Percentiles rank a stretch among this genome's conserved stretches.
Conservation (phyloP, 371 early-diverging fungal genomes). For the Polyrhizophydium stewartii region DNA sequence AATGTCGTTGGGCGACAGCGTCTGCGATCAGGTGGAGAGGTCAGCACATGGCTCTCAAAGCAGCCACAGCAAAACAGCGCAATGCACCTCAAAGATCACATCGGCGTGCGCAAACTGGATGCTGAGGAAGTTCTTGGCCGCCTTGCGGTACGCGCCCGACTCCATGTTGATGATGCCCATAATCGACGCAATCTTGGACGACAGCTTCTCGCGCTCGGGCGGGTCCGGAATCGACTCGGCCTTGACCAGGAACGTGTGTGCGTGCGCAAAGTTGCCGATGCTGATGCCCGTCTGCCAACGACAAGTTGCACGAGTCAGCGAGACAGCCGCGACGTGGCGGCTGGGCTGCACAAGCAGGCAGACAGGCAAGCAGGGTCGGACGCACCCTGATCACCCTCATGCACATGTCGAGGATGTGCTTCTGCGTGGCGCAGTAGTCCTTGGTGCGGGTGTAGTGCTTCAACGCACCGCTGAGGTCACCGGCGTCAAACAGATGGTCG, state of each 20-base stretch:
- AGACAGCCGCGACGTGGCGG: not conserved
- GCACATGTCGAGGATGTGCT: slow-evolving; percentile 75
- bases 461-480: slow-evolving; percentile 63
- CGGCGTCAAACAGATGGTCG: slow-evolving; percentile 65
- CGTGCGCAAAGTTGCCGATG: slow-evolving; percentile 62
- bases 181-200: slow-evolving; percentile 61
- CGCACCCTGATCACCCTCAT: slow-evolving; percentile 72
- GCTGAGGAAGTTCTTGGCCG: slow-evolving; percentile 63
- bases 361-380: not conserved
- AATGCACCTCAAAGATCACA: slow-evolving; percentile 36
- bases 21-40: slow-evolving; percentile 20
- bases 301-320: no score
- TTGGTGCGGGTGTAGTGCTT: slow-evolving; percentile 67
- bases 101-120: slow-evolving; percentile 54
- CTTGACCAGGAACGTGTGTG: slow-evolving; percentile 67
- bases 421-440: slow-evolving; percentile 71
- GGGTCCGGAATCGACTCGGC: slow-evolving; percentile 66
- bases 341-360: not conserved
- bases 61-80: not conserved
- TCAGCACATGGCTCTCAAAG: not conserved
- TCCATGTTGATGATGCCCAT: slow-evolving; percentile 64
- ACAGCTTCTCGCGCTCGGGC: slow-evolving; percentile 52
- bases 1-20: slow-evolving; percentile 75
- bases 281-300: slow-evolving; percentile 45
- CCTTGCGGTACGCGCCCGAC: slow-evolving; percentile 48